These are phyloP conservation scores for Lepidopterella palustris DNA, from an alignment of 495 filamentous ascomycete species.

Conservation along the genomic window DNA sequence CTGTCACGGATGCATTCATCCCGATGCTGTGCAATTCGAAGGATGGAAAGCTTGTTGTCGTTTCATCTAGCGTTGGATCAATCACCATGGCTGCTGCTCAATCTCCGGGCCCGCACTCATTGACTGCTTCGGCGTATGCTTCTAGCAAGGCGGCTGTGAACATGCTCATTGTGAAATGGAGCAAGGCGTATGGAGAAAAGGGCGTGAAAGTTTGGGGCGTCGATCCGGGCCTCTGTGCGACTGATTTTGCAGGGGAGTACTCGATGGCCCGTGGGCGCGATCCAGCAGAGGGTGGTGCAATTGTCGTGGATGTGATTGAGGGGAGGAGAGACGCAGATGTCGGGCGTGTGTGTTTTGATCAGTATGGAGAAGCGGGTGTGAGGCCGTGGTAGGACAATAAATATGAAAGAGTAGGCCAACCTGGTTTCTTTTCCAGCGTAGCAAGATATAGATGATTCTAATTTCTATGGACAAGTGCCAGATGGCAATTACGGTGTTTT, in stretches of 20 bases:
- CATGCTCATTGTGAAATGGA: conserved; percentile 11
- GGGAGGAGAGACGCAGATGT: conserved; percentile 9
- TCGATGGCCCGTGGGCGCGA: conserved; percentile 1
- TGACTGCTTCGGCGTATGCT: neutral
- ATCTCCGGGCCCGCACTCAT: neutral
- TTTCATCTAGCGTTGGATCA: conserved; percentile 8
- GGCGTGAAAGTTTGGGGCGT: conserved; percentile 7
- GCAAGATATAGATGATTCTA: too few relatives aligned
- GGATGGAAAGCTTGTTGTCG: conserved; percentile 6
- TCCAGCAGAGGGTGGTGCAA: neutral
- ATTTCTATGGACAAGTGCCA: too few relatives aligned
- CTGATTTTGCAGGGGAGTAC: conserved; percentile 8
- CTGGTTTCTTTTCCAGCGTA: too few relatives aligned
- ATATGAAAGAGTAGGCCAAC: too few relatives aligned
- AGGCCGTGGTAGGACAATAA: too few relatives aligned
- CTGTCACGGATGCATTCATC: conserved; percentile 1
- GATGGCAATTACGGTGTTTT: too few relatives aligned
- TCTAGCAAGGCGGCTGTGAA: conserved; percentile 19
- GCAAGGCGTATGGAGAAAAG: neutral
- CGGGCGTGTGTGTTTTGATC: conserved; percentile 4
- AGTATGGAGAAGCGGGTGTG: too few relatives aligned
- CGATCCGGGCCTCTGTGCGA: conserved; percentile 10
- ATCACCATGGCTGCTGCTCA: conserved; percentile 1
- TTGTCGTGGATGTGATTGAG: conserved; percentile 12
- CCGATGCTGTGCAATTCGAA: conserved; percentile 10